phyloP scores from a whole-genome alignment of 139 green algal genomes.

The Picochlorum sp. region DNA sequence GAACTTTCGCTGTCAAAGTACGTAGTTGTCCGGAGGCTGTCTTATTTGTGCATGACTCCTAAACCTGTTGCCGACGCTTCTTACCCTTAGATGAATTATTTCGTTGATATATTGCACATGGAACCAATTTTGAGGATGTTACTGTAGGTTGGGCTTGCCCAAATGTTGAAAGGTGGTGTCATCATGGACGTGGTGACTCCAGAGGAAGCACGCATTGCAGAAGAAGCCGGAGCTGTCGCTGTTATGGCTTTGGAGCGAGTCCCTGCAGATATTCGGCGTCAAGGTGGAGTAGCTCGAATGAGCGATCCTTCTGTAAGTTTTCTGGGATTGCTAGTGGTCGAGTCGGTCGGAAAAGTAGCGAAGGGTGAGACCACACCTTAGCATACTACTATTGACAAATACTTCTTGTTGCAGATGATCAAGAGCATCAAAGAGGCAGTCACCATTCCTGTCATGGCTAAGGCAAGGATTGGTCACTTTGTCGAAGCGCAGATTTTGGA shows the following conservation, averaged over 20 bases:
- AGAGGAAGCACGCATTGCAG: conserved; percentile 95
- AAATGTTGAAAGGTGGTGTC: conserved; percentile 98
- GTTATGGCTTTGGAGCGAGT: conserved; percentile 98
- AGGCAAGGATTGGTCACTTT: conserved; percentile 98
- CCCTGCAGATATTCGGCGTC: conserved; percentile 89
- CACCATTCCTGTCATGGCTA: conserved; percentile 99
- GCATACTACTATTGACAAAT: neutral
- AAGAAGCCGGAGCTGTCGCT: conserved; percentile 96
- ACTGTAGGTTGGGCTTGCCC: conserved; percentile 87
- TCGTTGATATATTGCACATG: no score
- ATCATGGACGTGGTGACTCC: conserved; percentile 99
- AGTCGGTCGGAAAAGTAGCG: neutral
- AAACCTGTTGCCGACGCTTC: no score
- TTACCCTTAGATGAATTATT: no score
- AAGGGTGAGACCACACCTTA: no score
- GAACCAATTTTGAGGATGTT: neutral
- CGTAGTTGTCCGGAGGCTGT: no score
- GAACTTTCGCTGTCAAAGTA: conserved; percentile 75
- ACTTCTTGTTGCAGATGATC: conserved; percentile 80
- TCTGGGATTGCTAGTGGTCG: neutral
- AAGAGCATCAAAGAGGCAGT: conserved; percentile 91
- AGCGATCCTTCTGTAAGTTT: conserved; percentile 60
- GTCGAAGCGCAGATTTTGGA: conserved; percentile 99
- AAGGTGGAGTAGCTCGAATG: conserved; percentile 97
- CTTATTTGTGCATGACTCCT: no score